A percentile compares a stretch with the other conserved stretches of the same genome.
phyloP scores from a whole-genome alignment of 164 flowering plant species.

The Magnolia changhungtana region DNA sequence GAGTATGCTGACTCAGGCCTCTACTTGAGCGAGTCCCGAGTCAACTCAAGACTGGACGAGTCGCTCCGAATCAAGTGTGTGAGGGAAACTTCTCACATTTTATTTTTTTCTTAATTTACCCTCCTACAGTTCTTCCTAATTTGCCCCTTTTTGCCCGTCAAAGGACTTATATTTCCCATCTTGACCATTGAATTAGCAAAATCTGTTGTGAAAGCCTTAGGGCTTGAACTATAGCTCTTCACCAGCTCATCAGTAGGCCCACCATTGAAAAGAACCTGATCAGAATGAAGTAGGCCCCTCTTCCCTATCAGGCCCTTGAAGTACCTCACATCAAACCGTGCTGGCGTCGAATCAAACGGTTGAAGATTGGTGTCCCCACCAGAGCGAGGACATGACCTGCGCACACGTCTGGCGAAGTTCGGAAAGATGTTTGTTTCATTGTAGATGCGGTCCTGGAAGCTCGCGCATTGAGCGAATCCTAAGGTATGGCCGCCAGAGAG shows the following conservation, averaged over 20 bases:
- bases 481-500: conserved; percentile 28
- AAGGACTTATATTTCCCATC: conserved; percentile 21
- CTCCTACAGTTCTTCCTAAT: conserved; percentile 17
- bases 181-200: conserved; percentile 20
- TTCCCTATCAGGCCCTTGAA: conserved; percentile 8
- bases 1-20: no score
- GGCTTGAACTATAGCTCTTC: conserved; percentile 5
- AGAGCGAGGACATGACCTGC: conserved; percentile 4
- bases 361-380: conserved; percentile 16
- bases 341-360: conserved; percentile 13
- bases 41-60: no score
- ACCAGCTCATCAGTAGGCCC: conserved; percentile 12
- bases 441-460: conserved; percentile 13
- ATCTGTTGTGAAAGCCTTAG: conserved; percentile 5
- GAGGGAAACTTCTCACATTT: no score
- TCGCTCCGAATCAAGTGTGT: no score
- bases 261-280: conserved; percentile 20
- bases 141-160: conserved; percentile 14
- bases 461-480: conserved; percentile 12
- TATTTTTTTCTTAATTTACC: conserved; percentile 8
- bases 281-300: conserved; percentile 22
- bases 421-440: conserved; percentile 17
- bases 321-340: conserved; percentile 12
- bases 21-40: no score
- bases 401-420: conserved; percentile 5